Base-by-base conservation (phyloP, 768 basidiomycete genomes). In the Pulveroboletus sp. region DNA sequence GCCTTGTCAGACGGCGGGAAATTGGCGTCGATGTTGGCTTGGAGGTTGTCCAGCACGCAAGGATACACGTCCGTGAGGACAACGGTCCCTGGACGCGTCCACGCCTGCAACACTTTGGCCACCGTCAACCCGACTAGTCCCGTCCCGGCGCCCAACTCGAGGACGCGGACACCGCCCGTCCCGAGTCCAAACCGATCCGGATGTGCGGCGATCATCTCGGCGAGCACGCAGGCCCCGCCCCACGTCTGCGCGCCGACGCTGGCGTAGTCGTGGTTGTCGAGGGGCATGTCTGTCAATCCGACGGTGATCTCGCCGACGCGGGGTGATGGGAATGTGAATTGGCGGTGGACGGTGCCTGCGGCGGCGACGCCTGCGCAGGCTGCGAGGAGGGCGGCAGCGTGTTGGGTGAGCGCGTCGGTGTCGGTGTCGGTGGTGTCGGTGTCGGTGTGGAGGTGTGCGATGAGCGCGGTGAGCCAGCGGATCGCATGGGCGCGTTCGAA, bases 241-340 rank as follows among this genome's bases (percentile, higher is more conserved):
- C 91, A 94, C 0, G 90, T 94, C 68, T 93, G 91, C 23, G 89
- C 83, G 2, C 91, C 91, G 16, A 91, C 81, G 46, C 82, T 86
- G 12, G 72, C 69, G 53, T 81, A 84, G 55, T 89, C 85, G n/a
- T 75, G 69, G 47, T 87, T 83, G 42, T 83, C 77, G 36, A 91
- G 67, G 2, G 87, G 80, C 2, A 82, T 75, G 62, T 93, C 91
- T 25, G 72, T 81, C 41, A 94, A 58, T 43, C 71, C 61, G 11
- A 87, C 68, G 11, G 67, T 56, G 33, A 74, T 55, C 38, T 49
- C 34, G 37, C 56, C 57, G 7, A 12, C 25, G 32, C 41, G 46
- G 3, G 45, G 3, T 24, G 57, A 49, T 0, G 57, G 54, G 47
- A 90, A 85, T 0, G 61, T 58, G 52, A 85, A 80, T 16, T 67